These are phyloP conservation scores for Aurantiochytrium sp. DNA, from an alignment of 108 stramenopile species.

Conservation along the genomic window DNA sequence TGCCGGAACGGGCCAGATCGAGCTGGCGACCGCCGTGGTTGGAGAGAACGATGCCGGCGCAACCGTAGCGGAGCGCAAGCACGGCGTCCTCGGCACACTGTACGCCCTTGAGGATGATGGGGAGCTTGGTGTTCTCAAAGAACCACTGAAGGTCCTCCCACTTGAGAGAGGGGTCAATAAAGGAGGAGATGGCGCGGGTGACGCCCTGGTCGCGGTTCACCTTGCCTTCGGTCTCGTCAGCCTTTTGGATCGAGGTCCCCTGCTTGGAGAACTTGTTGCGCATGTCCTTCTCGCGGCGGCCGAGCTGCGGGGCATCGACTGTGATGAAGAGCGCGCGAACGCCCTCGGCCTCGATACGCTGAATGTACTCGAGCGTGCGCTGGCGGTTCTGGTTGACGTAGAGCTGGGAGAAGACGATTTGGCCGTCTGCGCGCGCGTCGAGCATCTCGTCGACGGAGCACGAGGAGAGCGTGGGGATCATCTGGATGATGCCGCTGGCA, in stretches of 20 bases:
- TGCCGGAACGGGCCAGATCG: conserved; percentile 2
- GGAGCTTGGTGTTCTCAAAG: background rate
- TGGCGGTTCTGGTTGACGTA: conserved; percentile 15
- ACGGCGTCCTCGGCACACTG: conserved; percentile 17
- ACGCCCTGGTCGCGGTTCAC: conserved; percentile 3
- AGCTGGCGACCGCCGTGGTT: conserved; percentile 18
- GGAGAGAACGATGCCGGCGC: background rate
- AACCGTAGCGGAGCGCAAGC: background rate
- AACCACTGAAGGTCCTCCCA: background rate
- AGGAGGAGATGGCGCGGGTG: conserved; percentile 17
- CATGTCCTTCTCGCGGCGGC: conserved; percentile 12
- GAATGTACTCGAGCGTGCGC: background rate
- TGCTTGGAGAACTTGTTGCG: conserved; percentile 18
- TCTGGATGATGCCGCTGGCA: background rate
- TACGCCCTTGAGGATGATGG: conserved; percentile 12
- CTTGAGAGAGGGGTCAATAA: conserved; percentile 1
- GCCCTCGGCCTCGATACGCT: background rate
- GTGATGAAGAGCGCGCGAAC: background rate
- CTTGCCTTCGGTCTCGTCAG: background rate
- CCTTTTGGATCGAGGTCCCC: background rate
- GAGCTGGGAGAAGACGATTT: conserved; percentile 16
- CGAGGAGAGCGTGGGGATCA: conserved; percentile 6
- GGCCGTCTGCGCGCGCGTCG: background rate
- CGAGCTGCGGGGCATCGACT: background rate
- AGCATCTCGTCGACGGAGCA: conserved; percentile 21